phyloP scores from a whole-genome alignment of 176 grass and related monocot genomes.

The Oryza meridionalis region DNA sequence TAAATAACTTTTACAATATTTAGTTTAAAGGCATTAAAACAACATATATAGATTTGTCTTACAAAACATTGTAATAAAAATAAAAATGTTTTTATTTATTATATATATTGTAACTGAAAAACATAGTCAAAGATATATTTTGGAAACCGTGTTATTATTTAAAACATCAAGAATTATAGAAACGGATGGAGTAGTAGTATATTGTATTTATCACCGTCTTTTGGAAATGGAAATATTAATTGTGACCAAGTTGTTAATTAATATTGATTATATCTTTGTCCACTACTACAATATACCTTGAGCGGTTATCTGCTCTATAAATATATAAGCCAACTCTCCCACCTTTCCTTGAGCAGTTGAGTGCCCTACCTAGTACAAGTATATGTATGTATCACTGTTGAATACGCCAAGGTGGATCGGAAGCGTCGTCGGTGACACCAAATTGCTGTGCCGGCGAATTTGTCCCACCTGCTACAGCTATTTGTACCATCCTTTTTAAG shows the following conservation, averaged over 20 bases:
- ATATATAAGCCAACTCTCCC: not conserved
- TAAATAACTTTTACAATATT: no score
- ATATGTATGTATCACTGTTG: not conserved
- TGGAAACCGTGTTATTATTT: no score
- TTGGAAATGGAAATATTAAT: no score
- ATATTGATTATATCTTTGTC: not conserved
- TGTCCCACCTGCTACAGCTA: not conserved
- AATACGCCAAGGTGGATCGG: not conserved
- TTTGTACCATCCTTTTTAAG: no score
- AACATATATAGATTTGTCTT: no score
- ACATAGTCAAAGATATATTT: no score
- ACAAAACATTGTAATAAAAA: no score
- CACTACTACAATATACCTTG: not conserved
- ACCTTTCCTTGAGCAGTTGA: not conserved
- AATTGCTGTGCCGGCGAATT: not conserved
- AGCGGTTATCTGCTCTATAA: not conserved
- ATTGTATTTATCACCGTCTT: no score
- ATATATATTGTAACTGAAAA: no score
- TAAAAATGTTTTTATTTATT: no score
- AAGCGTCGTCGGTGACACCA: constrained; percentile 12
- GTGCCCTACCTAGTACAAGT: not conserved
- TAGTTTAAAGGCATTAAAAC: no score
- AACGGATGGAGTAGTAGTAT: not conserved
- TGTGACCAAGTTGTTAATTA: not conserved
- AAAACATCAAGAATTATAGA: no score